phyloP scores from a whole-genome alignment of 2,329 filamentous ascomycete genomes.

The Gyromitra esculenta region DNA sequence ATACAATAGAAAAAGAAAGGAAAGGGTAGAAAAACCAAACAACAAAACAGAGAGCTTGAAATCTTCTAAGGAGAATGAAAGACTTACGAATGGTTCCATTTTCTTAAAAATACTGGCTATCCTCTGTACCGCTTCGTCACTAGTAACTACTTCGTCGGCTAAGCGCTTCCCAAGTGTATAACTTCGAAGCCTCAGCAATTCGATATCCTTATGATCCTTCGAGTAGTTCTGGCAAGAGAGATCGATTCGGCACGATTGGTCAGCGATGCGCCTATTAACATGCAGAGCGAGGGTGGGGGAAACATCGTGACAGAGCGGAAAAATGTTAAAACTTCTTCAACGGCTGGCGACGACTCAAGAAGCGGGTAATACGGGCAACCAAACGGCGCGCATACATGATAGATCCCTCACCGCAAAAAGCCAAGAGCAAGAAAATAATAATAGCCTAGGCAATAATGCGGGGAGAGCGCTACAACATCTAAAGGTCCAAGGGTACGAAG shows the following conservation, averaged over 20 bases:
- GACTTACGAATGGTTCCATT: conserved; percentile 82
- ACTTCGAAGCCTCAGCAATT: conserved; percentile 80
- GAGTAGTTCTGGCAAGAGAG: conserved; percentile 71
- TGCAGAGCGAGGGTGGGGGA: conserved; percentile 20
- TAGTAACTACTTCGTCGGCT: conserved; percentile 71
- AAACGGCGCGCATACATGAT: conserved; percentile 28
- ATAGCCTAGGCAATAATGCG: conserved; percentile 11
- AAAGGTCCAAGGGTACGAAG: conserved; percentile 12
- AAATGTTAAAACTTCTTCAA: conserved; percentile 19
- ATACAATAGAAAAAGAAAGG: conserved; percentile 30
- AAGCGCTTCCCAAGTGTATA: conserved; percentile 78
- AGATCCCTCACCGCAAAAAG: conserved; percentile 17
- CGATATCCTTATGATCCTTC: conserved; percentile 79
- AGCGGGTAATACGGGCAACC: conserved; percentile 41
- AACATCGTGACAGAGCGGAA: conserved; percentile 18
- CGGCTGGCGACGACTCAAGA: conserved; percentile 29
- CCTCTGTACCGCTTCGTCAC: conserved; percentile 70
- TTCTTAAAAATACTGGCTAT: conserved; percentile 72
- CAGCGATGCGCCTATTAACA: conserved; percentile 25
- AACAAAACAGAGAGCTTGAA: conserved; percentile 13
- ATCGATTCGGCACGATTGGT: conserved; percentile 22
- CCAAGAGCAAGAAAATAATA: conserved; percentile 10
- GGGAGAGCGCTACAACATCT: conserved; percentile 6
- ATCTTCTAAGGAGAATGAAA: conserved; percentile 14
- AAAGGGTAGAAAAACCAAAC: conserved; percentile 10